Conservation (phyloP, 164 flowering plant genomes). For the Nymphaea thermarum region DNA sequence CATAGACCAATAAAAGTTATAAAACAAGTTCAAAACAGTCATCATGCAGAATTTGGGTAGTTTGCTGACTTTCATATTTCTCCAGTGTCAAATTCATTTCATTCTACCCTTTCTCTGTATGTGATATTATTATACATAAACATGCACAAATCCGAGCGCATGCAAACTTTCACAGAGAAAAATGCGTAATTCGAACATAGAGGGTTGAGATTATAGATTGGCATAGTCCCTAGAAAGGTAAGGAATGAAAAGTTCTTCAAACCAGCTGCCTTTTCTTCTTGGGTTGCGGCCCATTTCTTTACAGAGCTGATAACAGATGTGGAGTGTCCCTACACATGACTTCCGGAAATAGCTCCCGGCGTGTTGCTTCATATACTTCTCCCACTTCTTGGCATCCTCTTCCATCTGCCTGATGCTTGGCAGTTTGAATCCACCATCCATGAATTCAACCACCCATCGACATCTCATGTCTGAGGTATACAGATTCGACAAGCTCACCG, state of each 20-base stretch:
- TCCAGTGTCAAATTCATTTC: too few species aligned
- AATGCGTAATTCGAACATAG: too few species aligned
- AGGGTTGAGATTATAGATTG: constrained; percentile 1
- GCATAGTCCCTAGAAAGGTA: constrained; percentile 50
- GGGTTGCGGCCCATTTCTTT: constrained; percentile 67
- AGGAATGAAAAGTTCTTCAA: constrained; percentile 43
- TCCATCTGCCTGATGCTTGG: constrained; percentile 52
- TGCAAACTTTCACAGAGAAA: too few species aligned
- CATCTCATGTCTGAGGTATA: constrained; percentile 52
- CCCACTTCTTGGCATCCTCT: constrained; percentile 33
- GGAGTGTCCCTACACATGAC: constrained; percentile 29
- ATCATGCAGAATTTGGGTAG: too few species aligned
- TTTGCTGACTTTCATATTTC: too few species aligned
- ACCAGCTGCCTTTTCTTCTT: constrained; percentile 41
- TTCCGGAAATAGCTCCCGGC: constrained; percentile 23
- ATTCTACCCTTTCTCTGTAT: too few species aligned
- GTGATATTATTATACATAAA: too few species aligned
- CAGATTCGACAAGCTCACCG: constrained; percentile 41
- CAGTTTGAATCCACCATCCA: constrained; percentile 17
- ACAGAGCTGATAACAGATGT: constrained; percentile 68
- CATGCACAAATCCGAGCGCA: too few species aligned
- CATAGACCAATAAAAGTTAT: too few species aligned
- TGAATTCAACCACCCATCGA: constrained; percentile 33
- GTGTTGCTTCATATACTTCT: constrained; percentile 28
- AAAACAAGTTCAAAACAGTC: too few species aligned